Evolutionary conservation across 2,329 filamentous ascomycete species (phyloP), one percentile per base, ranked within the genome.

Genomic region (Emericellopsis cladophorae): DNA sequence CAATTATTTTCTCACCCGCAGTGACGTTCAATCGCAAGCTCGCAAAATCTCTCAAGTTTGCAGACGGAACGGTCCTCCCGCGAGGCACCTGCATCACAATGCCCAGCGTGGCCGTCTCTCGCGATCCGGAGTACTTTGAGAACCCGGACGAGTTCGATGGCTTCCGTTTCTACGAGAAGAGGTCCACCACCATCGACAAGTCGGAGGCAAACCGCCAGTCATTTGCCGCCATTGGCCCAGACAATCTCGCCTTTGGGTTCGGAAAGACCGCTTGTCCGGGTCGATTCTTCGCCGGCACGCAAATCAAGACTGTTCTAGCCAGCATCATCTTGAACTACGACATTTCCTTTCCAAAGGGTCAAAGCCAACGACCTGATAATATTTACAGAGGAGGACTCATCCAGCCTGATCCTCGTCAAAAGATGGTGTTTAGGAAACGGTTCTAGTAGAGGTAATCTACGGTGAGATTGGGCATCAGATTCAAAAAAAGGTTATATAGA

Each of bases 231-330:
- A 52, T 59, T 39, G 41, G 39, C 39, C 54, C 59, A 44, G 52
- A 51, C 23, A 59, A 59, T 45, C 52, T 62, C 46, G 59, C 59
- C 9, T 70, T 70, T 44, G 67, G 67, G 4, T 61, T 64, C 5
- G 67, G 67, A 31, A 62, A 62, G 45, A 64, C 68, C 45, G 64
- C 67, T 4, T 70, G 67, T 37, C 67, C 67, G 0, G 67, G 67
- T 5, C 36, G 43, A 6, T 70, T 69, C 54, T 68, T 70, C 46
- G 66, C 65, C 11, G 53, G 56, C 18, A 64, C 65, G 45, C 61
- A 64, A 50, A 62, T 69, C 46, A 68, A 70, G 54, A 54, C 66
- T 44, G 51, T 66, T 31, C 45, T 69, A 38, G 57, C 61, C 0
- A 58, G 60, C 44, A 56, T 65, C 32, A 47, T 69, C n/a, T 52